Evolutionary conservation across 2,329 filamentous ascomycete genomes (phyloP).

Genomic region (Apiospora koreana): DNA sequence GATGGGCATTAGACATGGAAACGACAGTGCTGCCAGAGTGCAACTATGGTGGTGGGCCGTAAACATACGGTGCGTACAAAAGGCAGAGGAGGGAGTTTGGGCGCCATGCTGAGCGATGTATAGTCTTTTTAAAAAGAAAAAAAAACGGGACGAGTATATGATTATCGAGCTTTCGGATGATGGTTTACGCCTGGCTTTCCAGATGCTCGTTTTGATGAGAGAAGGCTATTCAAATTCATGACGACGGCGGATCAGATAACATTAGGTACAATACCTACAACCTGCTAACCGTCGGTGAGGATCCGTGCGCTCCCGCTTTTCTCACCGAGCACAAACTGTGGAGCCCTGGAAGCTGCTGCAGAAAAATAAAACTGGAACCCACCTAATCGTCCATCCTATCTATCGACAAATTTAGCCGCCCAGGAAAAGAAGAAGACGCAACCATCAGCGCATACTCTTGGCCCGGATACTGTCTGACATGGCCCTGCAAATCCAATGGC

Average conservation of each 20-base stretch:
- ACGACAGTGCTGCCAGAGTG: background rate
- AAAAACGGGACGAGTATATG: too few species aligned
- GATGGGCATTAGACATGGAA: background rate
- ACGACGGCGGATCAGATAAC: background rate
- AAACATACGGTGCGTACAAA: constrained; percentile 34
- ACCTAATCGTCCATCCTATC: background rate
- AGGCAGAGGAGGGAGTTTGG: constrained; percentile 30
- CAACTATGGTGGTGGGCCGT: background rate
- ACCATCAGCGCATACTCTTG: background rate
- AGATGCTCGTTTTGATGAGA: background rate
- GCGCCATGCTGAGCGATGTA: constrained; percentile 24
- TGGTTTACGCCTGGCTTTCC: background rate
- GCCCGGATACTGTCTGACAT: background rate
- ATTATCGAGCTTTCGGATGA: too few species aligned
- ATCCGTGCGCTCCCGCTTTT: constrained; percentile 15
- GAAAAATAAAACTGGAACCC: constrained; percentile 7
- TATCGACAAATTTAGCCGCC: constrained; percentile 15
- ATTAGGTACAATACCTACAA: too few species aligned
- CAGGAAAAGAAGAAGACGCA: background rate
- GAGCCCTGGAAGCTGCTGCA: background rate
- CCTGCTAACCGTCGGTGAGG: constrained; percentile 9
- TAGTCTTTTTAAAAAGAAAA: too few species aligned
- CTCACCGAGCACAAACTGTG: background rate
- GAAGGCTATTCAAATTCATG: background rate
- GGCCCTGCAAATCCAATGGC: constrained; percentile 21